Conservation (phyloP, 2,329 filamentous ascomycete species). For the Tolypocladium nubicola region DNA sequence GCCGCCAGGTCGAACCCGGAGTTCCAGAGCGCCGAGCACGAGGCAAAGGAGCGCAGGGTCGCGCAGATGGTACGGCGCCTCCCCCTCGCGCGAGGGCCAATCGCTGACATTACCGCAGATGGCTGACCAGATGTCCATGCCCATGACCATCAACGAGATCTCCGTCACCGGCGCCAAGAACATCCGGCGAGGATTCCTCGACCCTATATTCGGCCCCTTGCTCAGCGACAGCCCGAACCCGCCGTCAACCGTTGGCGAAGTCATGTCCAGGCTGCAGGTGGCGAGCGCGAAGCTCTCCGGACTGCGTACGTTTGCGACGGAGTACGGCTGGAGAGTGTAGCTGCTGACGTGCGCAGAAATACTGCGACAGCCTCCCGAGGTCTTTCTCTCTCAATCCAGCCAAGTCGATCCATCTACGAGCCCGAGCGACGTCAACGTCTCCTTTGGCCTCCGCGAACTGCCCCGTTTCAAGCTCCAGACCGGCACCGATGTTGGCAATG, state of each 20-base stretch:
- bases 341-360: slow-evolving; percentile 50
- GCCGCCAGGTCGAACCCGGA: slow-evolving; percentile 27
- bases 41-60: slow-evolving; percentile 27
- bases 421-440: slow-evolving; percentile 71
- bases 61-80: slow-evolving; percentile 21
- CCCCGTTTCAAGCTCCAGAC: slow-evolving; percentile 82
- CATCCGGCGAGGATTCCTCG: slow-evolving; percentile 75
- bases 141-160: slow-evolving; percentile 79
- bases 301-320: slow-evolving; percentile 52
- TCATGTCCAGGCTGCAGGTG: slow-evolving; percentile 59
- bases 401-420: slow-evolving; percentile 57
- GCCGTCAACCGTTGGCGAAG: slow-evolving; percentile 70
- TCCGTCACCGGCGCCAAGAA: slow-evolving; percentile 72
- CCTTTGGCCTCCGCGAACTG: slow-evolving; percentile 73
- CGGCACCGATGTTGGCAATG: slow-evolving; percentile 86
- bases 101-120: slow-evolving; percentile 18
- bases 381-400: slow-evolving; percentile 71
- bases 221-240: slow-evolving; percentile 56
- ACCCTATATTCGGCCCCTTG: slow-evolving; percentile 69
- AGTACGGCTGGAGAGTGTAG: slow-evolving; percentile 7
- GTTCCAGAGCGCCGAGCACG: slow-evolving; percentile 24
- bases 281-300: slow-evolving; percentile 65
- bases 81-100: not conserved
- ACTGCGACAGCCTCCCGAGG: slow-evolving; percentile 71
- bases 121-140: slow-evolving; percentile 70